Evolutionary conservation across 2,329 filamentous ascomycete species (phyloP), one percentile per base, ranked within the genome.

Genomic region (Colletotrichum euphorbiae): DNA sequence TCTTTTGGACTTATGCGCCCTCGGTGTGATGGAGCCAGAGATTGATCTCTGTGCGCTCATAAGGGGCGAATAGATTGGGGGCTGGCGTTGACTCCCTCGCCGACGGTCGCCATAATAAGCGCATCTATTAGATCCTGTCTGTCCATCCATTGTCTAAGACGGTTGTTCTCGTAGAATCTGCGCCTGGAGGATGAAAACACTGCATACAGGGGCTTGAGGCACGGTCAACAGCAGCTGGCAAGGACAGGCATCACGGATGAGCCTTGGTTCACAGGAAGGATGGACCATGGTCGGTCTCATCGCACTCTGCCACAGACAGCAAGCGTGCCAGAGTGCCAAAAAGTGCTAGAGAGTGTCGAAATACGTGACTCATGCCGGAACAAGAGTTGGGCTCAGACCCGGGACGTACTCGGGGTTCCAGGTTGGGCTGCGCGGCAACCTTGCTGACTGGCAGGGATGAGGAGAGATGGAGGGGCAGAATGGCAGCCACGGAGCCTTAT

Each of bases 341-440:
- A 38, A 50, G 40, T 62, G 60, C 59, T 51, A 57, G 15, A 63
- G 24, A 0, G 13, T n/a, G 36, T 13, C 36, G 4, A 15, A 38
- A 15, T 59, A 65, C 65, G 65, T 68, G 65, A 68, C 65, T 68
- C 65, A 68, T 68, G 61, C 65, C 65, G 65, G 43, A 68, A 57
- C 46, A 52, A 46, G 65, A 48, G 54, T 68, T 68, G 65, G 65
- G 65, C 65, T 65, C 61, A 68, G 51, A 65, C 54, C 52, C 28
- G 43, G 58, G 58, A 48, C 48, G 43, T 33, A 46, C 24, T 33
- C 28, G 48, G 66, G 61, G 54, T 54, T 54, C 66, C 66, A 68
- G 48, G 66, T 68, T 68, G 66, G 66, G 66, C 66, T 68, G 61
- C 55, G 66, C 66, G 48, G 54, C 55, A 58, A 68, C 66, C 61